Evolutionary conservation across 495 filamentous ascomycete genomes (phyloP).

Genomic region (Chaetomium cochliodes): DNA sequence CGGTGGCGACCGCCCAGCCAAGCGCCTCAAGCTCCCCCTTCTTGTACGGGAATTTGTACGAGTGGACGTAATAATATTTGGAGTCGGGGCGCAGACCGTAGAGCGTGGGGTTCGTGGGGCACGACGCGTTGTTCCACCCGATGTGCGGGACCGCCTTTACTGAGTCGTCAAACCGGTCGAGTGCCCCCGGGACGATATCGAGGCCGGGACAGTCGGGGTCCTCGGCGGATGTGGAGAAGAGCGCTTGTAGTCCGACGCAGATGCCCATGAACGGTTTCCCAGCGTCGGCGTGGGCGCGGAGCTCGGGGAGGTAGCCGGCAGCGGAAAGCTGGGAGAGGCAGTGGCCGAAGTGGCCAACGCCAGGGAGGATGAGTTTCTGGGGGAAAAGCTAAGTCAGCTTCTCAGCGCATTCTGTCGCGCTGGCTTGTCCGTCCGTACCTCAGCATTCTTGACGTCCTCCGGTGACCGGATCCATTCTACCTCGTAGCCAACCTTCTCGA

Average conservation of each 20-base stretch:
- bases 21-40: constrained; percentile 67
- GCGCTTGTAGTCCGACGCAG: constrained; percentile 88
- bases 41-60: constrained; percentile 78
- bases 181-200: constrained; percentile 64
- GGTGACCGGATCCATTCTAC: constrained; percentile 91
- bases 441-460: constrained; percentile 76
- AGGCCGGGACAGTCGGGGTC: constrained; percentile 67
- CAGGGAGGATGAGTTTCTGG: constrained; percentile 87
- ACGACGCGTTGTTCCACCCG: constrained; percentile 87
- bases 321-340: constrained; percentile 78
- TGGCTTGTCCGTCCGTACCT: constrained; percentile 53
- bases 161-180: constrained; percentile 72
- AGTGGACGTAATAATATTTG: constrained; percentile 99
- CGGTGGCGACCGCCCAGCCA: constrained; percentile 88
- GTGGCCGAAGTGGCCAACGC: constrained; percentile 96
- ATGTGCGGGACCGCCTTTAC: constrained; percentile 94
- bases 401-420: not conserved
- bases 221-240: constrained; percentile 84
- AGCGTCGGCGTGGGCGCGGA: constrained; percentile 73
- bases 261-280: constrained; percentile 98
- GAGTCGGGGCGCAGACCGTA: constrained; percentile 75
- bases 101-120: constrained; percentile 51
- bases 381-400: not conserved
- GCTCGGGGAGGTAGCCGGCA: constrained; percentile 77
- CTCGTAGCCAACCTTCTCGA: constrained; percentile 87